Base-by-base conservation (phyloP, 768 basidiomycete genomes). In the Pisolithus microcarpus region DNA sequence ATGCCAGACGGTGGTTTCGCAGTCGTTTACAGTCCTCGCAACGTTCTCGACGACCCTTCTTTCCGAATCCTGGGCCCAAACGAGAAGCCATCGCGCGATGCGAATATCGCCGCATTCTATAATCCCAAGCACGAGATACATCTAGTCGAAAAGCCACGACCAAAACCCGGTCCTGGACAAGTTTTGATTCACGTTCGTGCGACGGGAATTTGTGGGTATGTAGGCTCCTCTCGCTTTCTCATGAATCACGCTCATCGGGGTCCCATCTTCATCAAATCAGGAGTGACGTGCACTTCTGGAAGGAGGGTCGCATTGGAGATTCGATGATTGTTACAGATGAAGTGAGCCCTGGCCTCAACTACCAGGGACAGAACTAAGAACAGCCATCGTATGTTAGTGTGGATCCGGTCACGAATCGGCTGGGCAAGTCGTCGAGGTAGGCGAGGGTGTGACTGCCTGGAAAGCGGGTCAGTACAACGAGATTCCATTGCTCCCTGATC, bases 271-370 rank as follows among this genome's bases (percentile, higher is more conserved):
- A 26, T 7, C 10, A 43, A 44, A n/a, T 51, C 50, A 84, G 83
- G 73, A 84, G 81, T 43, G 83, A 85, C 52, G 80, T 85, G 56
- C 83, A 85, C 61, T 84, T 85, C 63, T 85, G 83, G 83, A 74
- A 82, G 55, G 81, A 84, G 62, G 83, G 83, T 6, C 69, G 80
- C 38, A 75, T 85, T 47, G 84, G 84, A 8, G 80, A 82, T 57
- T 81, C 80, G 0, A 85, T 84, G 83, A 69, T 85, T 21, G 82
- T 84, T 26, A 80, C 77, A 13, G 82, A 83, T 53, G 82, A 84
- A 68, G 81, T 79, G 51, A 54, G 60, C 51, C 39, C 42, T 8
- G 18, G 40, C 49, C 4, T 18, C 18, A 16, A 26, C 42, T 38
- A 31, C 36, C 23, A 1, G 46, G 48, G 40, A 31, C 44, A 24